phyloP scores from a whole-genome alignment of 2,329 filamentous ascomycete genomes.

The Trichoderma simmonsii region DNA sequence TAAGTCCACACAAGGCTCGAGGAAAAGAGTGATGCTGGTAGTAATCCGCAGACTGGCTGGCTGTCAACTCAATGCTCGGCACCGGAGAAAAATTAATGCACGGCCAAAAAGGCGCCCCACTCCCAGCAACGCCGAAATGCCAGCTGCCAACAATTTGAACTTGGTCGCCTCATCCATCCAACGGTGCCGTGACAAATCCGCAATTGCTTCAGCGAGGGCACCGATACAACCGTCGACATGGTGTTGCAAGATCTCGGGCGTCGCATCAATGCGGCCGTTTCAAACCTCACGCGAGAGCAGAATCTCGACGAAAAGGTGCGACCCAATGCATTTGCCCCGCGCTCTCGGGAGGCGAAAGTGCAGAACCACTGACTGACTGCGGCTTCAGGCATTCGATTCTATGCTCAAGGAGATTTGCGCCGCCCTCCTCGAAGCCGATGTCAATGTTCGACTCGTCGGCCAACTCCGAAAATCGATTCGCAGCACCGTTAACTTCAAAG shows the following conservation, averaged over 20 bases:
- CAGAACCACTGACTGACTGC: constrained; percentile 2
- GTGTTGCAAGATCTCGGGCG: constrained; percentile 98
- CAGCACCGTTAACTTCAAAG: constrained; percentile 87
- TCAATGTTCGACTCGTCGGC: constrained; percentile 91
- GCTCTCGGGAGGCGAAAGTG: not conserved
- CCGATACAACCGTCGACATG: constrained; percentile 52
- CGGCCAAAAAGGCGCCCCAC: not conserved
- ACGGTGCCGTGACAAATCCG: not conserved
- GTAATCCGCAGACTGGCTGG: no score
- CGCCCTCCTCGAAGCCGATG: constrained; percentile 92
- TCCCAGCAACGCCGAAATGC: constrained; percentile 12
- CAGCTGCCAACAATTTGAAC: constrained; percentile 13
- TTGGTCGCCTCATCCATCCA: constrained; percentile 6
- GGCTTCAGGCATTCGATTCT: constrained; percentile 76
- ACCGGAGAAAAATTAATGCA: constrained; percentile 20
- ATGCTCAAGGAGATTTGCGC: constrained; percentile 99
- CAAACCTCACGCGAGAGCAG: constrained; percentile 83
- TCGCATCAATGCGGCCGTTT: constrained; percentile 96
- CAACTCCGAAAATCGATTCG: constrained; percentile 92
- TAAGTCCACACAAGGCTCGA: no score
- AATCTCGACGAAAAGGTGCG: constrained; percentile 92
- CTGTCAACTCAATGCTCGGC: not conserved
- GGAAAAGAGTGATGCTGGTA: no score
- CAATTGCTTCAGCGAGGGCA: not conserved
- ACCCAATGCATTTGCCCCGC: constrained; percentile 21